These are phyloP conservation scores for Monilinia fructigena DNA, from an alignment of 2,329 filamentous ascomycete genomes.

Conservation along the genomic window DNA sequence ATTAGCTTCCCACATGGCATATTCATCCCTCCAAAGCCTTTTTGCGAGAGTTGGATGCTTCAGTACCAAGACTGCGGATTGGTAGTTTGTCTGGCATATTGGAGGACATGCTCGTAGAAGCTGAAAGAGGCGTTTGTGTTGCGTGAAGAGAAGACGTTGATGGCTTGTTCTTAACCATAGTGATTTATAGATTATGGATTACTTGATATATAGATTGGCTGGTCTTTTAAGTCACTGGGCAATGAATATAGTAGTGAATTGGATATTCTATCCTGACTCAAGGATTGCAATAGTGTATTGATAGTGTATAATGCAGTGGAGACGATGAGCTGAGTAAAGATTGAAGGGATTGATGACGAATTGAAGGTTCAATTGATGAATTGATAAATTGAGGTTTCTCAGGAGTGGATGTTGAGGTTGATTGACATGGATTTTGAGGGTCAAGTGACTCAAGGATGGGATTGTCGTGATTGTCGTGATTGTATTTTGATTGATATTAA, in stretches of 20 bases:
- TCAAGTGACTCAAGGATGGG: too few species aligned
- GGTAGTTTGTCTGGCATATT: background rate
- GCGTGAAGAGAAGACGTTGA: background rate
- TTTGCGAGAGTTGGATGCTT: too few species aligned
- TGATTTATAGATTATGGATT: background rate
- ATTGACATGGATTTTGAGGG: too few species aligned
- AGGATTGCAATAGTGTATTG: conserved; percentile 9
- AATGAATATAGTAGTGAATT: background rate
- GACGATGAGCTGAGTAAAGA: background rate
- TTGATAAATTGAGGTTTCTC: background rate
- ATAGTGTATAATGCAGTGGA: conserved; percentile 13
- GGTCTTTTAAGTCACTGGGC: background rate
- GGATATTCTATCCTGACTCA: background rate
- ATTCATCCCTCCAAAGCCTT: too few species aligned
- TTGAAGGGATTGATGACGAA: background rate
- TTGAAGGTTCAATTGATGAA: background rate
- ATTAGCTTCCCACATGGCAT: too few species aligned
- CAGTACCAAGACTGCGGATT: conserved; percentile 5
- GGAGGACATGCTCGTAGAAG: background rate
- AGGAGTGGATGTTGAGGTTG: background rate
- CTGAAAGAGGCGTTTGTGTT: background rate
- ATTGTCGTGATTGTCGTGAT: too few species aligned
- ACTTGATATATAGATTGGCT: background rate
- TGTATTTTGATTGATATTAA: too few species aligned
- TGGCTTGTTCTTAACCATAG: conserved; percentile 9